A percentile compares a stretch with the other conserved stretches of the same genome.
Conservation (phyloP, 2,329 filamentous ascomycete species). For the Nemania serpens region DNA sequence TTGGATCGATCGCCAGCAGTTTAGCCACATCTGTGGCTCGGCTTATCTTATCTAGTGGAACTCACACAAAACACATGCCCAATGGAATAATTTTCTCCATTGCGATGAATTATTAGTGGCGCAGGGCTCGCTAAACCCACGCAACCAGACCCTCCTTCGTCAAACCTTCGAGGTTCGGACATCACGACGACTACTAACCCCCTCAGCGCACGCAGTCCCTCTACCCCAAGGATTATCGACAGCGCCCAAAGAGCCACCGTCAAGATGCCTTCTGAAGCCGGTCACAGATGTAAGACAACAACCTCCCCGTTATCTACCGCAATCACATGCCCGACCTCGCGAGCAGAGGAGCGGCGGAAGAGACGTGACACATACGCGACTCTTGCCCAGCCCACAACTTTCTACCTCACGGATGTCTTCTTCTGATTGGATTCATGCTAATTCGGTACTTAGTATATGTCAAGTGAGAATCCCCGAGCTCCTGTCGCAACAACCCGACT, state of each 20-base stretch:
- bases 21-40: conserved; percentile 26
- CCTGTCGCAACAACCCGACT: conserved; percentile 8
- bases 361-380: conserved; percentile 13
- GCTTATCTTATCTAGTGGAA: conserved; percentile 27
- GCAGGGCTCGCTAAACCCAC: conserved; percentile 39
- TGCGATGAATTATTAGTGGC: conserved; percentile 36
- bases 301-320: background rate
- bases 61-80: conserved; percentile 23
- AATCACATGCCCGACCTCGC: background rate
- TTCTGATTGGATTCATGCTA: conserved; percentile 41
- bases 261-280: conserved; percentile 88
- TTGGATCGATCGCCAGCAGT: background rate
- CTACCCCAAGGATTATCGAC: conserved; percentile 52
- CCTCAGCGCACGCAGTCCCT: conserved; percentile 46
- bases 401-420: too few species aligned
- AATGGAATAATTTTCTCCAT: conserved; percentile 34
- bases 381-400: background rate
- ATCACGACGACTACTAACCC: conserved; percentile 46
- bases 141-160: conserved; percentile 35
- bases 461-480: conserved; percentile 63
- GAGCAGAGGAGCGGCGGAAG: background rate
- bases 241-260: conserved; percentile 54
- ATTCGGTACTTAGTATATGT: conserved; percentile 72
- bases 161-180: conserved; percentile 37
- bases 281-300: conserved; percentile 82